A percentile compares a stretch with the other conserved stretches of the same genome.
These are phyloP conservation scores for Thuidium tamariscinum DNA, from an alignment of 225 moss, liverwort and hornwort species.

Conservation along the genomic window DNA sequence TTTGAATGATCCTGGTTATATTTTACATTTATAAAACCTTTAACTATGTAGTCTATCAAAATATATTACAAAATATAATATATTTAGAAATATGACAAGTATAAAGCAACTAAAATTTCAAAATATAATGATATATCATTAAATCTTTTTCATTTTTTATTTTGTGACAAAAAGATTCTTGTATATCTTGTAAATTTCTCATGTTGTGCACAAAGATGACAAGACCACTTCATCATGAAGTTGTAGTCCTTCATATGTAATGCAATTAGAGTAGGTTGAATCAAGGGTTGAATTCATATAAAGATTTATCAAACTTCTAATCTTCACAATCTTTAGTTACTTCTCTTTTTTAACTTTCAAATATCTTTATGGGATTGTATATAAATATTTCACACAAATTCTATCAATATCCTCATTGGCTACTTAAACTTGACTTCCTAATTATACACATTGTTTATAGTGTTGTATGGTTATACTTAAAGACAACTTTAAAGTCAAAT, in stretches of 20 bases:
- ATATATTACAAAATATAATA: neutral
- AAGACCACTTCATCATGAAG: neutral
- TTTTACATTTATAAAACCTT: neutral
- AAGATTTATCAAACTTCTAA: neutral
- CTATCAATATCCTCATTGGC: neutral
- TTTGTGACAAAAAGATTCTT: rapidly evolving
- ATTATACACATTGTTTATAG: neutral
- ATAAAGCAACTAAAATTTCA: neutral
- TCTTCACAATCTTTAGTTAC: neutral
- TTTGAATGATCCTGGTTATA: rapidly evolving
- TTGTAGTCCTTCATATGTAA: neutral
- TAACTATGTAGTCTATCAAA: neutral
- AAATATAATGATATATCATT: neutral
- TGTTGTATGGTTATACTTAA: neutral
- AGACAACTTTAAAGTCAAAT: neutral
- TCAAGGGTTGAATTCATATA: neutral
- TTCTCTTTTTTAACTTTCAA: neutral
- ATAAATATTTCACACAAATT: too few relatives aligned
- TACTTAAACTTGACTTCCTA: neutral
- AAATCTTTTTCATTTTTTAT: neutral
- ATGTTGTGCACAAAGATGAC: neutral
- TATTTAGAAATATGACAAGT: neutral
- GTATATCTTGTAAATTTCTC: neutral
- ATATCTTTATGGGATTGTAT: neutral
- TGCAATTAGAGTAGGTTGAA: neutral